Conservation (phyloP, 2,329 filamentous ascomycete species). For the Ophiocordyceps robertsii region DNA sequence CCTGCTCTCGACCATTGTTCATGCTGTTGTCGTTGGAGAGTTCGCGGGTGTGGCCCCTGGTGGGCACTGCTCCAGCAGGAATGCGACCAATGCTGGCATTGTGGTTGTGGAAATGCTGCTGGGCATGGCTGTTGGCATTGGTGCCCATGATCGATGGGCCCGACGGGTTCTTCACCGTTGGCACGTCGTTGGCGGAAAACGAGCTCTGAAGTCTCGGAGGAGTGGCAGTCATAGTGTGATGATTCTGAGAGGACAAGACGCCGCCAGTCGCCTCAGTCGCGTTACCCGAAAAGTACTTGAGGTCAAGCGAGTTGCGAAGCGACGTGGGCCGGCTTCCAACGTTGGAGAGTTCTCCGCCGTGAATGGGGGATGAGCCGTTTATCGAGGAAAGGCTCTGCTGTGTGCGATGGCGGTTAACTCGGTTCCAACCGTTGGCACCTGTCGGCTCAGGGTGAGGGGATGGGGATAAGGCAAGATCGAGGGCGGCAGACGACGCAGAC, state of each 20-base stretch:
- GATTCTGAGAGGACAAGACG: slow-evolving; percentile 32
- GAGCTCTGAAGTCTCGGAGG: slow-evolving; percentile 67
- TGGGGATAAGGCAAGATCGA: slow-evolving; percentile 64
- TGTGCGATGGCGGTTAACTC: slow-evolving; percentile 55
- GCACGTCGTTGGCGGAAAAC: slow-evolving; percentile 80
- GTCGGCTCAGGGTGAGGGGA: slow-evolving; percentile 46
- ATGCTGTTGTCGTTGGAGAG: slow-evolving; percentile 39
- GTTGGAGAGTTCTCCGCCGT: slow-evolving; percentile 30
- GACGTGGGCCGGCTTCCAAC: slow-evolving; percentile 34
- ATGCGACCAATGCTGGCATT: slow-evolving; percentile 74
- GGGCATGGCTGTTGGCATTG: slow-evolving; percentile 44
- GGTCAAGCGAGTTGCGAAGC: slow-evolving; percentile 44
- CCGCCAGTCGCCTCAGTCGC: slow-evolving; percentile 21
- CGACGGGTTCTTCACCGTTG: slow-evolving; percentile 63
- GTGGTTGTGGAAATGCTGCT: slow-evolving; percentile 59
- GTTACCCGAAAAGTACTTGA: slow-evolving; percentile 35
- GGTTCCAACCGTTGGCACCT: slow-evolving; percentile 37
- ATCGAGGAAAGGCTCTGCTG: slow-evolving; percentile 43
- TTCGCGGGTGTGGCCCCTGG: slow-evolving; percentile 57
- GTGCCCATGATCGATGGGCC: slow-evolving; percentile 26
- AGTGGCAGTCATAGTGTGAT: slow-evolving; percentile 44
- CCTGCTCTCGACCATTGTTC: slow-evolving; percentile 27
- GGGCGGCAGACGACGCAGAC: slow-evolving; percentile 66
- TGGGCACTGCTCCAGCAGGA: slow-evolving; percentile 49
- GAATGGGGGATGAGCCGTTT: slow-evolving; percentile 24